phyloP scores from a whole-genome alignment of 2,329 filamentous ascomycete genomes.

The Gliomastix tumulicola region DNA sequence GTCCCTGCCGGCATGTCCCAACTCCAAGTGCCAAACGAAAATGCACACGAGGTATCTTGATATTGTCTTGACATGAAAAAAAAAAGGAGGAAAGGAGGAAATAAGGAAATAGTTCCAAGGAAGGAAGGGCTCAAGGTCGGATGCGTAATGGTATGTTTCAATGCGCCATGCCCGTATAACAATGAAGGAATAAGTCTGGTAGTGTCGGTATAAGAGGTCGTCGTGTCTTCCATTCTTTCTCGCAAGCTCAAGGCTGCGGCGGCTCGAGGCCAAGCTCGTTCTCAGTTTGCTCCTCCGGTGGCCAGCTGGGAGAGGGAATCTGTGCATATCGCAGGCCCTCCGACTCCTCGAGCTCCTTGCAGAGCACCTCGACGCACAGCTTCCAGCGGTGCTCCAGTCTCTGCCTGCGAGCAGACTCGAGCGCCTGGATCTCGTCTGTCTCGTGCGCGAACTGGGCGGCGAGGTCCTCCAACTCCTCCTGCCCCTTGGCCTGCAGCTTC shows the following conservation, averaged over 20 bases:
- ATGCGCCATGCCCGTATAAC: not conserved
- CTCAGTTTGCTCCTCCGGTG: slow-evolving; percentile 11
- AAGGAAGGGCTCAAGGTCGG: too few relatives aligned
- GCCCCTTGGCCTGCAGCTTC: slow-evolving; percentile 34
- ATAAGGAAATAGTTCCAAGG: too few relatives aligned
- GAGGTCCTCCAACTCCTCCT: slow-evolving; percentile 40
- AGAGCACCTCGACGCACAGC: slow-evolving; percentile 43
- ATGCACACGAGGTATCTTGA: too few relatives aligned
- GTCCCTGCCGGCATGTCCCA: too few relatives aligned
- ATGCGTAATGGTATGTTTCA: too few relatives aligned
- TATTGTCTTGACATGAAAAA: too few relatives aligned
- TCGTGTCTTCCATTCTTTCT: too few relatives aligned
- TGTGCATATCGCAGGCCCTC: slow-evolving; percentile 33
- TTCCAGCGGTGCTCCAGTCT: slow-evolving; percentile 43
- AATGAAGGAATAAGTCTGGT: not conserved
- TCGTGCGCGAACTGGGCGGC: slow-evolving; percentile 40
- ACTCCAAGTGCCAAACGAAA: too few relatives aligned
- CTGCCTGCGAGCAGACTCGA: slow-evolving; percentile 36
- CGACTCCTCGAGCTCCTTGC: slow-evolving; percentile 41
- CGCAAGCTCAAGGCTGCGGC: too few relatives aligned
- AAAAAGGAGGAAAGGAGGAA: too few relatives aligned
- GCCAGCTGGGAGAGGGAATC: slow-evolving; percentile 23
- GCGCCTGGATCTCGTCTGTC: slow-evolving; percentile 35
- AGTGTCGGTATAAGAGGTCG: not conserved
- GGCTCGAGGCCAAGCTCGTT: too few relatives aligned